Evolutionary conservation across 176 grass and related monocot species (phyloP), one percentile per base, ranked within the genome.

Genomic region (Oryza glumipatula): DNA sequence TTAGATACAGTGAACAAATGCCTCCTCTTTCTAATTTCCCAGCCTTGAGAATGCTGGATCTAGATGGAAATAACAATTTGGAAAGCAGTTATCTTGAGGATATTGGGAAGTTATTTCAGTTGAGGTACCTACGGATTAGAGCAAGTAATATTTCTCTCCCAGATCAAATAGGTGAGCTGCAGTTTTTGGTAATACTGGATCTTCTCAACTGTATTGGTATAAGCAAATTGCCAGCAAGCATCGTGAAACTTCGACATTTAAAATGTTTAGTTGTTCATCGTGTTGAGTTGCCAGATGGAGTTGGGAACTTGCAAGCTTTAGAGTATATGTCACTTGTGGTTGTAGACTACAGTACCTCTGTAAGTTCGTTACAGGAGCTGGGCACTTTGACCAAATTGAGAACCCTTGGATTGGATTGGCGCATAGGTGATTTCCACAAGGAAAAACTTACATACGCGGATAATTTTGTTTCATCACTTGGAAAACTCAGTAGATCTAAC

Each of bases 121-220:
- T 92, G 69, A 86, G 48, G 19, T 89, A 85, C 46, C 24, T 92
- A 52, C 65, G 85, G 10, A 82, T 92, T 79, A 74, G 52, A 60
- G 64, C 76, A 82, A 73, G 38, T 33, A 51, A 48, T 46, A 48
- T 92, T 75, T 48, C 52, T 49, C 82, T 92, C 76, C 86, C 82
- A 23, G 82, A 92, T 74, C 49, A 86, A 11, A 70, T 92, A 33
- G 83, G 90, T 15, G 60, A 78, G 8, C 72, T 92, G 9, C 58
- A 82, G 32, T 83, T 15, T 39, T 74, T 92, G 63, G 68, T 78
- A 3, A 30, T 54, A 60, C 11, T 92, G 33, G 86, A 89, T 68
- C 78, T 92, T 56, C 12, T 72, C 0, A 41, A 51, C 36, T 83
- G 82, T 32, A 33, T 7, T 46, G 68, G 35, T 71, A 47, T 39